Evolutionary conservation across 2,329 filamentous ascomycete species (phyloP).

Genomic region (Coniella lustricola): DNA sequence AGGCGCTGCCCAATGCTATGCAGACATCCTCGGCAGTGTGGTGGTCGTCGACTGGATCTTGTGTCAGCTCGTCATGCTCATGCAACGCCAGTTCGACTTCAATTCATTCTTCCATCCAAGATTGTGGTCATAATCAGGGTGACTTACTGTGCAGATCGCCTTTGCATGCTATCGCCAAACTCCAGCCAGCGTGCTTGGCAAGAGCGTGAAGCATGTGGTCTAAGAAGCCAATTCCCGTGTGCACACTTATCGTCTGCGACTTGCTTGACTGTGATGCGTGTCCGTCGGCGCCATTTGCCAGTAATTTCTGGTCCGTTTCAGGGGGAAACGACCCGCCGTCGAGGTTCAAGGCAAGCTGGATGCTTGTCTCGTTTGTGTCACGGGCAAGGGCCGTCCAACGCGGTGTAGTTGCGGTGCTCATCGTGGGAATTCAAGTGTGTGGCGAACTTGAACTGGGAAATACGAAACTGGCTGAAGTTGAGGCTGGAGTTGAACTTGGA

Average conservation of each 20-base stretch:
- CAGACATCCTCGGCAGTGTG: constrained; percentile 96
- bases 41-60: constrained; percentile 78
- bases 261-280: constrained; percentile 82
- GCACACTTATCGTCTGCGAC: constrained; percentile 77
- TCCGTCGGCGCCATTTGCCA: constrained; percentile 42
- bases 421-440: constrained; percentile 5
- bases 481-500: not conserved
- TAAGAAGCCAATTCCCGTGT: constrained; percentile 93
- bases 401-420: constrained; percentile 23
- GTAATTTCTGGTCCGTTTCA: constrained; percentile 51
- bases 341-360: constrained; percentile 84
- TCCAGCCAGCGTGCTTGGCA: constrained; percentile 94
- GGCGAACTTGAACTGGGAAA: too few species aligned
- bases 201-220: constrained; percentile 98
- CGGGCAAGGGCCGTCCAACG: constrained; percentile 76
- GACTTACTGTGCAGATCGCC: constrained; percentile 84
- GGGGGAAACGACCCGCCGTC: constrained; percentile 77
- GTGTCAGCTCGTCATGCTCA: too few species aligned
- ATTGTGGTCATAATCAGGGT: not conserved
- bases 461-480: not conserved
- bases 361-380: constrained; percentile 97
- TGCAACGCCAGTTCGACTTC: too few species aligned
- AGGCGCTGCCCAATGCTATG: constrained; percentile 81
- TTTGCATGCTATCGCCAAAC: constrained; percentile 70
- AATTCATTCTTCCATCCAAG: not conserved